Evolutionary conservation across 192 early-diverging fungal genomes (phyloP).

Genomic region (Backusella sp.): DNA sequence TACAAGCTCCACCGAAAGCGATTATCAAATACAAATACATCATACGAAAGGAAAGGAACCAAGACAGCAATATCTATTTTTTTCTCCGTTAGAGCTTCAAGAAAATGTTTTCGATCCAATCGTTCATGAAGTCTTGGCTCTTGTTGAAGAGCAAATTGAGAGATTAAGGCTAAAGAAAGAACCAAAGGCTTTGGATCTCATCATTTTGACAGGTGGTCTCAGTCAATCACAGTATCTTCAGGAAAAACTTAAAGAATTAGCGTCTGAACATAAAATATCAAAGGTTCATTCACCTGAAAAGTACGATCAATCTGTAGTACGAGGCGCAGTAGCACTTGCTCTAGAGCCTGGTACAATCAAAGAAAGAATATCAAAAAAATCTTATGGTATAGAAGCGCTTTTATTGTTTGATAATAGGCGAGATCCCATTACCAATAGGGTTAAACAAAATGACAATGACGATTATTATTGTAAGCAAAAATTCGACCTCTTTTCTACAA

Average conservation of each 20-base stretch:
- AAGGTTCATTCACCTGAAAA: slow-evolving; percentile 38
- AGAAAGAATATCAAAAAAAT: background rate
- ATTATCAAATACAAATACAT: slow-evolving; percentile 31
- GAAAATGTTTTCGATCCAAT: slow-evolving; percentile 50
- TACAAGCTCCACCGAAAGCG: slow-evolving; percentile 36
- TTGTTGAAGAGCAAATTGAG: slow-evolving; percentile 44
- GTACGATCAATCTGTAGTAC: slow-evolving; percentile 45
- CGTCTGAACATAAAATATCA: slow-evolving; percentile 23
- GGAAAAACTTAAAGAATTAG: slow-evolving; percentile 35
- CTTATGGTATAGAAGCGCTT: slow-evolving; percentile 6
- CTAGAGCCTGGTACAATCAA: slow-evolving; percentile 28
- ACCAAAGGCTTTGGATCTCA: slow-evolving; percentile 27
- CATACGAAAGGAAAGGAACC: slow-evolving; percentile 36
- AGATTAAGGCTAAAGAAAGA: slow-evolving; percentile 23
- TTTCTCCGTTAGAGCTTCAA: slow-evolving; percentile 43
- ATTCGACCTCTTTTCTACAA: background rate
- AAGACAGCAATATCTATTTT: slow-evolving; percentile 31
- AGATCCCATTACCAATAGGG: background rate
- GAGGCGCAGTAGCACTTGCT: slow-evolving; percentile 47
- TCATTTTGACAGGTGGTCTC: slow-evolving; percentile 54
- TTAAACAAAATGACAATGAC: background rate
- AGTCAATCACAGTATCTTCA: slow-evolving; percentile 51
- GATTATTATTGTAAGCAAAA: background rate
- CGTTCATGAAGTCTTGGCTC: slow-evolving; percentile 40
- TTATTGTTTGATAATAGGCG: background rate